Evolutionary conservation across 192 early-diverging fungal genomes (phyloP), one percentile per base, ranked within the genome.

Genomic region (Endogone sp.): DNA sequence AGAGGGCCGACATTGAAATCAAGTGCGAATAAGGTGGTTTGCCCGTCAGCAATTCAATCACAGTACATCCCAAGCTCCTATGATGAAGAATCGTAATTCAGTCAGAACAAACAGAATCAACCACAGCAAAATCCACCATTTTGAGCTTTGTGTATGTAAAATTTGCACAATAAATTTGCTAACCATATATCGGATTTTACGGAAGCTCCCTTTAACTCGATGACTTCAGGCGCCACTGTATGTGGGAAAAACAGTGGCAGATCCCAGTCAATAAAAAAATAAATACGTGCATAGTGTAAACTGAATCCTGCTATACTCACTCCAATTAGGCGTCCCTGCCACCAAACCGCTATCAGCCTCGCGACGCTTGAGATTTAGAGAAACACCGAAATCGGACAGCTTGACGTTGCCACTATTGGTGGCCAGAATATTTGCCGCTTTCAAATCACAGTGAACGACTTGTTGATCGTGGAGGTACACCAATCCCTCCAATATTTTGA

Each of bases 381-480:
- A 93, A 10, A 99, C 95, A 37, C 97, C 97, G 84, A 99, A 99
- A 71, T 99, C 97, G 0, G 94, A 90, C 29, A 99, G 81, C 74
- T 99, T 99, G 3, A 96, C 94, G 72, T 94, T 89, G 2, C 95
- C 97, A 28, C 89, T 89, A 69, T 99, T 99, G n/a, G 97, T 99
- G 0, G 94, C 93, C 54, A 99, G 75, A 60, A 99, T 93, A 76
- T 99, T 99, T 58, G 95, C 95, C 2, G 93, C 95, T 77, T 99
- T 99, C 25, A 99, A 75, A 75, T 99, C 97, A 65, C 94, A 89
- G 78, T 99, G 97, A n/a, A 93, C 91, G 8, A 93, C 91, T 78
- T 83, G 65, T 13, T 95, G 88, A 3, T 84, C 83, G 73, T 99
- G 97, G 57, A 99, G 75, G 76, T 95, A 99, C 9, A 88, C 84